Conservation (phyloP, 1,139 yeast genomes). For the Blastobotrys capitulatus region DNA sequence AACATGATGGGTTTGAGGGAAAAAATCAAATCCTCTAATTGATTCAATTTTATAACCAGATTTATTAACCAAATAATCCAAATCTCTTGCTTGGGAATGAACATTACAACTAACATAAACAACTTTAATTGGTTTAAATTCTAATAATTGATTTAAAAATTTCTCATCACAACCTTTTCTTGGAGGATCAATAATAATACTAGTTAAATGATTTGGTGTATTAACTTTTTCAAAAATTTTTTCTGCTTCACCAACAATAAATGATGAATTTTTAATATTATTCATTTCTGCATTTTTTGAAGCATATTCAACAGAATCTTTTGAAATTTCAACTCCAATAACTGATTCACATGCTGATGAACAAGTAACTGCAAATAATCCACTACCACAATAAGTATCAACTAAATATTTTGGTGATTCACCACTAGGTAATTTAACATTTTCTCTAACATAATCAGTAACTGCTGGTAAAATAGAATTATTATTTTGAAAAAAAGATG, state of each 20-base stretch:
- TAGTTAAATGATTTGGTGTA: constrained; percentile 65
- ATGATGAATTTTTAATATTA: constrained; percentile 68
- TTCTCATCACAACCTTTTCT: constrained; percentile 93
- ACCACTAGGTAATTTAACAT: constrained; percentile 45
- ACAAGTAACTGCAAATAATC: constrained; percentile 84
- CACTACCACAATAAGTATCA: constrained; percentile 98
- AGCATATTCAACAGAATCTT: constrained; percentile 88
- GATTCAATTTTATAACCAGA: constrained; percentile 62
- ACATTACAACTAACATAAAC: constrained; percentile 88
- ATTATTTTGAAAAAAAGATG: constrained; percentile 94
- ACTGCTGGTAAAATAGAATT: constrained; percentile 83
- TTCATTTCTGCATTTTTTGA: constrained; percentile 71
- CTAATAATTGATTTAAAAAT: constrained; percentile 78
- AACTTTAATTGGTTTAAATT: constrained; percentile 74
- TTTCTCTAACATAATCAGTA: constrained; percentile 70
- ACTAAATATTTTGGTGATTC: constrained; percentile 59
- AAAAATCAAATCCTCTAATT: constrained; percentile 90
- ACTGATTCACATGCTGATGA: constrained; percentile 73
- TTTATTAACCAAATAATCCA: constrained; percentile 65
- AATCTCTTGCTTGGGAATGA: constrained; percentile 88
- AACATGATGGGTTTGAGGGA: constrained; percentile 97
- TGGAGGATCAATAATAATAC: constrained; percentile 94
- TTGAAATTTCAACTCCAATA: constrained; percentile 91
- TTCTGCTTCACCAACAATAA: constrained; percentile 91
- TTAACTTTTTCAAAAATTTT: constrained; percentile 75